phyloP scores from a whole-genome alignment of 73 alveolate genomes.

The Symbiodinium natans region DNA sequence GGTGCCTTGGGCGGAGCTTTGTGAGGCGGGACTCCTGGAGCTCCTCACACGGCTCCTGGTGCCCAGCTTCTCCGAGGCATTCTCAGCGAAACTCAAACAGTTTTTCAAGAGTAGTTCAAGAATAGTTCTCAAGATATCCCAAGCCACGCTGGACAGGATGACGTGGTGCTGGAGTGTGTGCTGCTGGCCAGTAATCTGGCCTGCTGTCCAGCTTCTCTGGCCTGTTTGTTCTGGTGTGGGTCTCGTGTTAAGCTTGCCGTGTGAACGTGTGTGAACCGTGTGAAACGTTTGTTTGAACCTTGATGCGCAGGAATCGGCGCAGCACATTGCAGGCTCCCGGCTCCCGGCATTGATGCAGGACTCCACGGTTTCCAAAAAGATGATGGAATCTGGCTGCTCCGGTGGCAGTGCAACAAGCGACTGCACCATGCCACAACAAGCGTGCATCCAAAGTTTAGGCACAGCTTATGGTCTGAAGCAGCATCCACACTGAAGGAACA shows the following conservation, averaged over 20 bases:
- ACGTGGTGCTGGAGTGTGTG: constrained; percentile 79
- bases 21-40: constrained; percentile 84
- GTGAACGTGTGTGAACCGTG: too few species aligned
- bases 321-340: constrained; percentile 73
- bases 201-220: constrained; percentile 18
- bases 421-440: too few species aligned
- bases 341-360: constrained; percentile 90
- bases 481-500: too few species aligned
- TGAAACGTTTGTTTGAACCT: background rate
- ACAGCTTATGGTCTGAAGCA: too few species aligned
- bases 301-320: constrained; percentile 67
- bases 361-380: background rate
- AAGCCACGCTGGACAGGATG: constrained; percentile 54
- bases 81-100: too few species aligned
- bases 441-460: too few species aligned
- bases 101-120: too few species aligned
- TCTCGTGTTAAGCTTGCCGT: too few species aligned
- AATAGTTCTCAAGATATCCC: too few species aligned
- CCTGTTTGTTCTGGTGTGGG: background rate
- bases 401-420: too few species aligned
- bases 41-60: constrained; percentile 71
- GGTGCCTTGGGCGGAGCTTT: constrained; percentile 89
- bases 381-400: too few species aligned
- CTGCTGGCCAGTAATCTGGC: constrained; percentile 69
- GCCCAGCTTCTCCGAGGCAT: constrained; percentile 86